These are phyloP conservation scores for Coffea humblotiana DNA, from an alignment of 305 asterid genomes.

Conservation along the genomic window DNA sequence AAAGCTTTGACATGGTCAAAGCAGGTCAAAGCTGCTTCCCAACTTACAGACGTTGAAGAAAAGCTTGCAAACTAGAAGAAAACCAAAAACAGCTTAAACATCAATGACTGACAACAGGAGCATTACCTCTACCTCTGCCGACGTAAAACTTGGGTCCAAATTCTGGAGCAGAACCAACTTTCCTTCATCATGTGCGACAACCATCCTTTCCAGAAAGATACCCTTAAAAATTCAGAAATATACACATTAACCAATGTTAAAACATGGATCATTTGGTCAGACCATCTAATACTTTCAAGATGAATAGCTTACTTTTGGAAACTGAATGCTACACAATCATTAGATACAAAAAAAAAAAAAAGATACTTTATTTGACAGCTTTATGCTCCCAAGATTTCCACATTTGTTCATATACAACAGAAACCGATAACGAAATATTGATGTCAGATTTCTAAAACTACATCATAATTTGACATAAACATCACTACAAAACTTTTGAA, in stretches of 20 bases:
- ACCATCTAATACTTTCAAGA: no score
- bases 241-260: no score
- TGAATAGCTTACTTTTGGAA: no score
- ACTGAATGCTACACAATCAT: neutral
- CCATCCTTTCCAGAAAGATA: constrained; percentile 28
- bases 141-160: constrained; percentile 68
- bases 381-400: neutral
- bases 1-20: neutral
- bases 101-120: neutral
- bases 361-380: neutral
- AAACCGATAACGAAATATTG: neutral
- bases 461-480: neutral
- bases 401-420: neutral
- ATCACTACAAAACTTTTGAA: neutral
- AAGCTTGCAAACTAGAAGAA: neutral
- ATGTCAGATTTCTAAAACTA: neutral
- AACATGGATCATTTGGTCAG: no score
- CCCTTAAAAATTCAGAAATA: no score
- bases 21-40: neutral
- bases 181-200: constrained; percentile 55
- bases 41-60: neutral
- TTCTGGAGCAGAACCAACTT: constrained; percentile 60
- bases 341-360: neutral
- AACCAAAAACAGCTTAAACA: neutral
- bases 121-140: constrained; percentile 82